Base-by-base conservation (phyloP, 139 green algal species). In the Ulvella scutata region DNA sequence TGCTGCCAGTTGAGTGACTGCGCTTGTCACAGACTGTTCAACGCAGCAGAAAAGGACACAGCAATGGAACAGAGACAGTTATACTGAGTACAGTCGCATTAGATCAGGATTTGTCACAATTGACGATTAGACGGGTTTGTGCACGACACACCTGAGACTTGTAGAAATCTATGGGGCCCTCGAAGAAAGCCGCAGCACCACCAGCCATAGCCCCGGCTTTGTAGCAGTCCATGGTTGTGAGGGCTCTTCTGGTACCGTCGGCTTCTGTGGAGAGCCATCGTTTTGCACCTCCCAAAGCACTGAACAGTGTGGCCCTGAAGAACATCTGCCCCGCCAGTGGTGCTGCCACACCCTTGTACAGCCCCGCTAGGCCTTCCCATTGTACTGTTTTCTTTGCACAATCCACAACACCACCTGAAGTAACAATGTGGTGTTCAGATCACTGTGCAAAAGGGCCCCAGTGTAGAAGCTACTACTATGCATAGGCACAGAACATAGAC, bases 121-220 rank as follows among this genome's bases (percentile, higher is more conserved):
- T n/a, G n/a, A n/a, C n/a, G n/a, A n/a, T n/a, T n/a, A n/a, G n/a
- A n/a, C n/a, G n/a, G n/a, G n/a, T n/a, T n/a, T 59, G 13, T 59
- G 40, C 13, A 59, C 40, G 13, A 26, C 51, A 26, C 13, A 67
- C 51, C 82, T 98, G 93, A 28, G 82, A 92, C 87, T 98, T 98
- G 83, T 94, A 98, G 43, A 98, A 96, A 80, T 98, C 93, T 62
- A 97, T 96, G 33, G 93, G 93, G 0, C 85, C 85, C 80, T 98
- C 93, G 0, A 82, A 87, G 77, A 97, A 96, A 4, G 93, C 85
- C 4, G 90, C 91, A 7, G 90, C 88, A 62, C 91, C 87, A 33
- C 93, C 92, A 0, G 91, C 93, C 37, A 94, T 90, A 21, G 82
- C 83, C 3, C 90, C 90, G 13, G 89, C 90, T 75, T 90, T 85